Evolutionary conservation across 805 yeast genomes (phyloP), one percentile per base, ranked within the genome.

Genomic region (Metschnikowia similis): DNA sequence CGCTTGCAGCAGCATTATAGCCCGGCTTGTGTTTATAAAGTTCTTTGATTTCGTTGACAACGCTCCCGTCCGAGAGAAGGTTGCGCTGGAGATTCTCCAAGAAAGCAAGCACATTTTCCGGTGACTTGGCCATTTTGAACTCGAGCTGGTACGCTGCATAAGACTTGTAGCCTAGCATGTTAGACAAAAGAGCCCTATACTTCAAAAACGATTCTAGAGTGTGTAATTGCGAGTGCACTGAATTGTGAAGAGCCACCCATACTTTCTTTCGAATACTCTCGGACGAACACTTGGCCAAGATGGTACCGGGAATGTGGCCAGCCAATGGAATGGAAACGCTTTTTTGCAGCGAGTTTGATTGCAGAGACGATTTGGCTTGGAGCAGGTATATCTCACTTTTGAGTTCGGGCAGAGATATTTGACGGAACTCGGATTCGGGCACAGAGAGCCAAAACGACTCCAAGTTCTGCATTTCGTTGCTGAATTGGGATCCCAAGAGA

Each of bases 111-210:
- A 91, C 99, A 59, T 88, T 83, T 35, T 80, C 81, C 0, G 97
- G 95, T 8, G 69, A 76, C 53, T 83, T 83, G 8, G 96, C 96
- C 96, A 94, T 88, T 65, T 94, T 94, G 53, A 89, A 96, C 52
- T 81, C 82, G 32, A 94, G 70, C 62, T 89, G 95, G 62, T 94
- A 91, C 36, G 85, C 84, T 0, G 92, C 82, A 67, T 73, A 94
- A 34, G 86, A 82, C 21, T 69, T 57, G 60, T 81, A 80, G 0
- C 95, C 92, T 71, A 92, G 73, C 67, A 89, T 72, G 41, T 75
- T 74, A 0, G 98, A 90, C 34, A 94, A 67, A 1, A 81, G 70
- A 2, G 86, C 86, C 49, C 99, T 73, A 53, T 82, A 77, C 48
- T 76, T 75, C 32, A 92, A 64, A 55, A 94, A 71, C 31, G 71